Evolutionary conservation across 1,139 yeast species (phyloP), one percentile per base, ranked within the genome.

Genomic region (Debaryomyces sp.): DNA sequence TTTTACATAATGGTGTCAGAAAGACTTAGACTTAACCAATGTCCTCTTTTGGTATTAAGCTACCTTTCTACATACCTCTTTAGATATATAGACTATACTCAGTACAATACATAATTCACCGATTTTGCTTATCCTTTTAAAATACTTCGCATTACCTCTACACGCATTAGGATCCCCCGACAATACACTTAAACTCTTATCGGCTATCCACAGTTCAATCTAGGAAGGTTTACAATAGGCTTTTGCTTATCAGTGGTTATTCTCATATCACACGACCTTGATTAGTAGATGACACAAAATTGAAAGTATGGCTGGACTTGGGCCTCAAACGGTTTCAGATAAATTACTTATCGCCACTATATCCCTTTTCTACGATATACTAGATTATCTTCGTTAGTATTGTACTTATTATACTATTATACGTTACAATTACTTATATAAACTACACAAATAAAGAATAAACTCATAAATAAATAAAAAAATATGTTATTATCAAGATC

Each of bases 401-500:
- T 37, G 24, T 37, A 21, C 38, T 12, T 23, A 13, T 37, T 17
- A 23, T 24, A 24, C 41, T 24, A 24, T 37, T 37, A 37, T 13
- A 37, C 41, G 30, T 7, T 23, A 51, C 77, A 81, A 46, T 75
- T 75, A 26, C 57, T 50, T 41, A 53, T 53, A 27, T 13, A 37
- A 37, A 23, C 38, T 18, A 21, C 22, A 10, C 29, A 10, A 17
- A 15, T 33, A 35, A 36, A 27, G 35, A 27, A 41, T 29, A 30
- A 30, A 21, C 21, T 13, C 23, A 41, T 18, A 45, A 26, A 42
- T 34, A 21, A 37, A 51, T 18, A 12, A 37, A 24, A 23, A 24
- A 46, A 43, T 26, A 78, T 76, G 81, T 74, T 76, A 68, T 71
- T 78, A 60, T 66, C 82, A 41, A 71, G 68, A 55, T 68, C 84